Conservation (phyloP, 805 yeast species). For the Myxozyma melibiosi region DNA sequence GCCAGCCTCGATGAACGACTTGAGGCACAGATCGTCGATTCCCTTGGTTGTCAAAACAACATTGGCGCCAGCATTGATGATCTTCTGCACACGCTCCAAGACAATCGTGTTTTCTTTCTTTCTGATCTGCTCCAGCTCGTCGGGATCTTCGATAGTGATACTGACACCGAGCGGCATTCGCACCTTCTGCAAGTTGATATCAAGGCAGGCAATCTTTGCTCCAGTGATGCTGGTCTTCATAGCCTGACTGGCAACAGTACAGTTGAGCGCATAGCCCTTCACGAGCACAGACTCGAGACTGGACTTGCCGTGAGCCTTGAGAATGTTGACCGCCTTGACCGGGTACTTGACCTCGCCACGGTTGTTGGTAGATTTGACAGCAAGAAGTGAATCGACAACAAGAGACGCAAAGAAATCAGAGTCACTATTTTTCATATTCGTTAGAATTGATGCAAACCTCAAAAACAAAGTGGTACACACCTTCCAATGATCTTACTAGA, state of each 20-base stretch:
- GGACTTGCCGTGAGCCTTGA: constrained; percentile 96
- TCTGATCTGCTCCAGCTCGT: constrained; percentile 89
- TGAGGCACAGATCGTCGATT: constrained; percentile 87
- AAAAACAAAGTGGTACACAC: not conserved
- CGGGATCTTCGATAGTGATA: constrained; percentile 95
- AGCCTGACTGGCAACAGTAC: constrained; percentile 96
- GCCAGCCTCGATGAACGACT: constrained; percentile 86
- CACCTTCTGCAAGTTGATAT: constrained; percentile 91
- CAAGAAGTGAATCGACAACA: constrained; percentile 94
- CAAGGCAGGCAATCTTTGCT: constrained; percentile 86
- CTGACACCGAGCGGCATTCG: constrained; percentile 98
- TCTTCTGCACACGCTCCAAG: constrained; percentile 77
- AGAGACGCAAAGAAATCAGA: constrained; percentile 84
- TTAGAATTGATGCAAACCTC: not conserved
- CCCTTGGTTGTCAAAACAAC: constrained; percentile 93
- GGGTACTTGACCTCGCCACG: constrained; percentile 93
- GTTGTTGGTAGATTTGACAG: constrained; percentile 85
- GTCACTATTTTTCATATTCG: constrained; percentile 50
- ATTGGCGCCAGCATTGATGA: constrained; percentile 86
- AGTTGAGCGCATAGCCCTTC: constrained; percentile 93
- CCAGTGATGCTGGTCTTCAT: constrained; percentile 72
- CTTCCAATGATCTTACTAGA: constrained; percentile 90
- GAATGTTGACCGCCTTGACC: constrained; percentile 91
- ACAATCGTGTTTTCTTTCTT: constrained; percentile 85
- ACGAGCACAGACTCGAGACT: constrained; percentile 82